Evolutionary conservation across 116 monocot species (phyloP), one percentile per base, ranked within the genome.

Genomic region (Papilionanthe hybrid): DNA sequence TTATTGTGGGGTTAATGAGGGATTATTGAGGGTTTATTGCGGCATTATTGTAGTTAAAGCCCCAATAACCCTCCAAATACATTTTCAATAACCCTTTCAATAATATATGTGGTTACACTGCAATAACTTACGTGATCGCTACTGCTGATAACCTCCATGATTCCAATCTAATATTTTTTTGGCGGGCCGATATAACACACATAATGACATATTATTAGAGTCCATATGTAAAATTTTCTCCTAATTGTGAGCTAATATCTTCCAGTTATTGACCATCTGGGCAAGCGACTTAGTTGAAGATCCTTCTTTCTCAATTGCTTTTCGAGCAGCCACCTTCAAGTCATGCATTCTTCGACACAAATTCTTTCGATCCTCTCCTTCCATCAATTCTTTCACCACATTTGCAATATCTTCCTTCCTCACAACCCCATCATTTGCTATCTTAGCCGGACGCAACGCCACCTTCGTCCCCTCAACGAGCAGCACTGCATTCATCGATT

Each of bases 341-440:
- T 63, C 78, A 15, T 19, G 30, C 41, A 78, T 50, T 50, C 60
- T 78, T 5, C 11, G 1, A 7, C 78, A 29, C 41, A 71, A 68
- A 79, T 23, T 76, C 85, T 83, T 81, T 50, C 78, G 72, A 12
- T 55, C 78, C 43, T 75, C 75, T 81, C 75, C 78, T 44, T 65
- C 55, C 81, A 45, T 77, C 72, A 45, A 44, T 29, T 42, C 32
- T 77, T 48, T 78, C 81, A 71, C 77, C 47, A 27, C 58, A 60
- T 55, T 47, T 29, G 47, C 50, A 9, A 82, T 47, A 67, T 67
- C 75, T 23, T 78, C 72, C 75, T 53, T 82, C 32, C 72, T 66
- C 65, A 42, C 73, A 25, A 42, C 56, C 15, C 43, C 60, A 22
- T 80, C 81, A 17, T 48, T 13, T 20, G 25, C 11, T 5, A 9